Base-by-base conservation (phyloP, 208 protist species). In the Herpetomonas muscarum region DNA sequence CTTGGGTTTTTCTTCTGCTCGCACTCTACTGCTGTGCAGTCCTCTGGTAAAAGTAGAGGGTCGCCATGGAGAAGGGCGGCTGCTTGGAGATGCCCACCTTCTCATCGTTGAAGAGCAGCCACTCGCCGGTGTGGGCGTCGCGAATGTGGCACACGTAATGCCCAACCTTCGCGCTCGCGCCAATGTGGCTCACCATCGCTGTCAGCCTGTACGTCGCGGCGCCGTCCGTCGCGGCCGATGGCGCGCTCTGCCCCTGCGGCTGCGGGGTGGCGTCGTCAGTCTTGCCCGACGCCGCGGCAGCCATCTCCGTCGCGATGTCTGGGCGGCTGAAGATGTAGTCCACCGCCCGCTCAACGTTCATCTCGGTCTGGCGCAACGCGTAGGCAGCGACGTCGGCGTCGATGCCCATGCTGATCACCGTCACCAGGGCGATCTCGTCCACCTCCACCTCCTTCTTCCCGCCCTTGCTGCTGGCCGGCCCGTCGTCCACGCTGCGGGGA, bases 301-400 rank as follows among this genome's bases (percentile, higher is more conserved):
- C 57, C 44, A 70, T 57, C 55, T 87, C 71, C 25, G 49, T 48
- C n/a, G 62, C 62, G 54, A 92, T 86, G 51, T 98, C 79, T 2
- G 85, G 74, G 64, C 97, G 96, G 58, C 77, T 96, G 67, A 98
- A 98, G 56, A 98, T 75, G 87, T 97, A 99, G 51, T 99, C 97
- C 12, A 96, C 74, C 24, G 98, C 97, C 22, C 94, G 76, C 75
- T 98, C 96, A 0, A 94, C 75, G 64, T 97, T 90, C 83, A 88
- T 87, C 55, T 74, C 70, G 3, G 94, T 98, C 55, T 90, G 64
- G 36, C 68, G 57, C 25, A 98, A 76, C 6, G 93, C 93, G 52
- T 88, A 85, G 31, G 62, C 45, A 2, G 87, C 82, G 45, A 89
- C 69, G 15, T 50, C 54, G 39, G 74, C 69, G 9, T 94, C 80